Conservation (phyloP, 2,329 filamentous ascomycete genomes). For the Dactylellina sp. region DNA sequence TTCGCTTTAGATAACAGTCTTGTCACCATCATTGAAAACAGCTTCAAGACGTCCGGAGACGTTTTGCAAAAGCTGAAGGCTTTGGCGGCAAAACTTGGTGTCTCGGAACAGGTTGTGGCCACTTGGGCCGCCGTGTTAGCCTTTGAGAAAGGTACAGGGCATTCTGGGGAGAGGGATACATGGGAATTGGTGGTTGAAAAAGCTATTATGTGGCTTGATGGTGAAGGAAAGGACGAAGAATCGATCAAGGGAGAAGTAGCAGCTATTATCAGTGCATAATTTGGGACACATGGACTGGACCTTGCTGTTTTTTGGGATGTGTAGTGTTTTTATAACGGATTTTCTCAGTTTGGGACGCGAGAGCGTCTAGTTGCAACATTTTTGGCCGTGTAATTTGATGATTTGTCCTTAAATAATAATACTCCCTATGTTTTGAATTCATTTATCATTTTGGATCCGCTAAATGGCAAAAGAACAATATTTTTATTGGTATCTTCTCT, state of each 20-base stretch:
- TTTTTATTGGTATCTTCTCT: no score
- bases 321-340: no score
- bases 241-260: slow-evolving; percentile 22
- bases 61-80: slow-evolving; percentile 38
- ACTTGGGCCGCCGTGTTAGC: slow-evolving; percentile 45
- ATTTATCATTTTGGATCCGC: no score
- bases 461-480: no score
- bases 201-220: slow-evolving; percentile 46
- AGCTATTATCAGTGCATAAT: slow-evolving; percentile 24
- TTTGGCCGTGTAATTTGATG: no score
- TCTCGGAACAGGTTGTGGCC: slow-evolving; percentile 33
- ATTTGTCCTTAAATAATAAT: no score
- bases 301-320: no score
- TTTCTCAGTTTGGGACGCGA: no score
- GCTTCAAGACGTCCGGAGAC: slow-evolving; percentile 32
- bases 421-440: no score
- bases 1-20: slow-evolving; percentile 11
- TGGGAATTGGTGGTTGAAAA: slow-evolving; percentile 57
- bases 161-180: slow-evolving; percentile 46
- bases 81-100: slow-evolving; percentile 33
- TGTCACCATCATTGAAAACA: slow-evolving; percentile 21
- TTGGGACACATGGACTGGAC: not conserved
- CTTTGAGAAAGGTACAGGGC: slow-evolving; percentile 45
- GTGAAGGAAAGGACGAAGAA: slow-evolving; percentile 37
- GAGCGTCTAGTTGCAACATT: no score